phyloP scores from a whole-genome alignment of 345 rosid species.

The Crucihimalaya himalaica region DNA sequence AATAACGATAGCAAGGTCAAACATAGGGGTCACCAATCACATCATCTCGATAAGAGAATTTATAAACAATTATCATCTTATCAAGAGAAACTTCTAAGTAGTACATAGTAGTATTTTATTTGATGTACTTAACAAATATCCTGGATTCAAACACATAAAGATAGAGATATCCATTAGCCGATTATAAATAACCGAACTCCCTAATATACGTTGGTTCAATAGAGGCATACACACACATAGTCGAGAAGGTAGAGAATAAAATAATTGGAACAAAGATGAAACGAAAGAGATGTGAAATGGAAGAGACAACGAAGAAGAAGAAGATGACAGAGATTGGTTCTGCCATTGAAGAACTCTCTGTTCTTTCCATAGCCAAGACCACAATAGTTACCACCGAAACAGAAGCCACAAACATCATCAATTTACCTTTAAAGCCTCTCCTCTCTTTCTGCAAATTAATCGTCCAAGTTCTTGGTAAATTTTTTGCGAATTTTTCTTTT shows the following conservation, averaged over 20 bases:
- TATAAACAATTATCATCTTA: conserved; percentile 16
- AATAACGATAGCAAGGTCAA: conserved; percentile 19
- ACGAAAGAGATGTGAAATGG: conserved; percentile 66
- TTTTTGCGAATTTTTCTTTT: background rate
- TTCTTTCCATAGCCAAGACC: conserved; percentile 38
- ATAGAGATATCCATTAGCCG: background rate
- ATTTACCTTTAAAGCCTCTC: conserved; percentile 65
- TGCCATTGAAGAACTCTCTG: conserved; percentile 79
- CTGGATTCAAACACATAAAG: background rate
- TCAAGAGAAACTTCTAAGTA: background rate
- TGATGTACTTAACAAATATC: conserved; percentile 7
- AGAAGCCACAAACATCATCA: conserved; percentile 39
- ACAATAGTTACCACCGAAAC: conserved; percentile 43
- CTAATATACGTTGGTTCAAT: conserved; percentile 8
- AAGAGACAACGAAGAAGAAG: conserved; percentile 42
- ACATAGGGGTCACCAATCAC: conserved; percentile 25
- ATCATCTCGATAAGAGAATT: conserved; percentile 12
- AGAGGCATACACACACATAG: conserved; percentile 23
- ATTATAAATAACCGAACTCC: conserved; percentile 19
- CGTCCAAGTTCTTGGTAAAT: conserved; percentile 83
- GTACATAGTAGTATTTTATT: background rate
- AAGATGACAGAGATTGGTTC: conserved; percentile 69
- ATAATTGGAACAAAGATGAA: conserved; percentile 47
- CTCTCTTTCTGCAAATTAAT: conserved; percentile 66
- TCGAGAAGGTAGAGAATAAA: background rate